phyloP scores from a whole-genome alignment of 2,329 filamentous ascomycete genomes.

The Xylaria sp. region DNA sequence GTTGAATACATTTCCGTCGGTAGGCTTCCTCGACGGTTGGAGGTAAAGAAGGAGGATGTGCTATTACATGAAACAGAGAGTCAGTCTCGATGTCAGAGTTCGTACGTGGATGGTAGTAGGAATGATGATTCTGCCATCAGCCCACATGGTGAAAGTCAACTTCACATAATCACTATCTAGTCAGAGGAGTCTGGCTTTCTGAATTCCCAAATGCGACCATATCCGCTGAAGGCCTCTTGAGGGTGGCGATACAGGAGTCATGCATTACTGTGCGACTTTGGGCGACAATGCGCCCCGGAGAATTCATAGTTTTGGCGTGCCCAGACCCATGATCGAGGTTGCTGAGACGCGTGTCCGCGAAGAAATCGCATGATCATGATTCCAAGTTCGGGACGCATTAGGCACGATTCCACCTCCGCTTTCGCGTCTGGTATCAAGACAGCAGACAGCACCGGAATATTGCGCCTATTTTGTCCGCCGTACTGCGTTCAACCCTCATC shows the following conservation, averaged over 20 bases:
- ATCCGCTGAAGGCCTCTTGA: neutral
- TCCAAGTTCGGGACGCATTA: neutral
- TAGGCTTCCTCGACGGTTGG: conserved; percentile 96
- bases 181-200: neutral
- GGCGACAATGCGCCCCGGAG: neutral
- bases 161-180: neutral
- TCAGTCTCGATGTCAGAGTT: conserved; percentile 50
- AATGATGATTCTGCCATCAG: neutral
- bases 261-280: neutral
- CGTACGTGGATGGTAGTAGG: neutral
- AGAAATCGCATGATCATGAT: conserved; percentile 10
- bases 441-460: neutral
- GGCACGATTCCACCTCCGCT: neutral
- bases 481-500: neutral
- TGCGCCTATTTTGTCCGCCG: neutral
- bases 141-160: neutral
- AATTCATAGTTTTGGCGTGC: neutral
- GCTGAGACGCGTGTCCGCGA: neutral
- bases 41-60: conserved; percentile 72
- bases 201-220: conserved; percentile 2
- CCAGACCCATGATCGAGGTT: neutral
- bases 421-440: neutral
- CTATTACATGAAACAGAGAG: conserved; percentile 48
- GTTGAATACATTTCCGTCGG: conserved; percentile 93
- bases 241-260: neutral